These are phyloP conservation scores for Pachysolen tannophilus DNA, from an alignment of 805 yeast species.

Conservation along the genomic window DNA sequence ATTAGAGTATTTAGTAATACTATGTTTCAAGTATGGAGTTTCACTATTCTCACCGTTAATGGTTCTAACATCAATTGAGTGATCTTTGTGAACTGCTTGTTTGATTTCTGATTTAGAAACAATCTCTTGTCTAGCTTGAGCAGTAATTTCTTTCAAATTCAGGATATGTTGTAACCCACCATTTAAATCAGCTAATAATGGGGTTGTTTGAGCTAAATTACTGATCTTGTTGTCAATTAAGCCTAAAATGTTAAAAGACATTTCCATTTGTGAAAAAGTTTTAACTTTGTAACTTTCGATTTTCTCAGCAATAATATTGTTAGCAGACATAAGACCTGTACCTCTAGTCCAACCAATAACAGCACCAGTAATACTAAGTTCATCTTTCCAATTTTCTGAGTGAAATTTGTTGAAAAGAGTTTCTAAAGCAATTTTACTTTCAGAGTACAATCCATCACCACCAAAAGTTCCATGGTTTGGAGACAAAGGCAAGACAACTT, in stretches of 20 bases:
- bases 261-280: constrained; percentile 97
- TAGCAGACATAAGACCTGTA: constrained; percentile 97
- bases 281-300: constrained; percentile 93
- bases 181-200: constrained; percentile 96
- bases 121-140: constrained; percentile 68
- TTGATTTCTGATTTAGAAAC: constrained; percentile 83
- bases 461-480: constrained; percentile 99
- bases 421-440: constrained; percentile 91
- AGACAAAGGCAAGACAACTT: constrained; percentile 90
- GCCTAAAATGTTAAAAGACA: constrained; percentile 98
- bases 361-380: constrained; percentile 96
- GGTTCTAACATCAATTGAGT: constrained; percentile 78
- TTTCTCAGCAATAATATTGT: constrained; percentile 96
- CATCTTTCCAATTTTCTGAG: constrained; percentile 94
- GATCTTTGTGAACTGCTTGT: constrained; percentile 91
- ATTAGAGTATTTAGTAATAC: constrained; percentile 90
- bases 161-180: constrained; percentile 96
- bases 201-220: constrained; percentile 82
- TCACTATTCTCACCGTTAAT: constrained; percentile 87
- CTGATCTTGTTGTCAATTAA: constrained; percentile 81
- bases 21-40: constrained; percentile 69
- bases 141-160: constrained; percentile 82
- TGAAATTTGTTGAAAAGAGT: constrained; percentile 98
- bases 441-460: constrained; percentile 96
- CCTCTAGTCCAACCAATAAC: constrained; percentile 99